A percentile compares a stretch with the other conserved stretches of the same genome.
phyloP scores from a whole-genome alignment of 2,329 filamentous ascomycete genomes.

The Fusarium nisikadoi region DNA sequence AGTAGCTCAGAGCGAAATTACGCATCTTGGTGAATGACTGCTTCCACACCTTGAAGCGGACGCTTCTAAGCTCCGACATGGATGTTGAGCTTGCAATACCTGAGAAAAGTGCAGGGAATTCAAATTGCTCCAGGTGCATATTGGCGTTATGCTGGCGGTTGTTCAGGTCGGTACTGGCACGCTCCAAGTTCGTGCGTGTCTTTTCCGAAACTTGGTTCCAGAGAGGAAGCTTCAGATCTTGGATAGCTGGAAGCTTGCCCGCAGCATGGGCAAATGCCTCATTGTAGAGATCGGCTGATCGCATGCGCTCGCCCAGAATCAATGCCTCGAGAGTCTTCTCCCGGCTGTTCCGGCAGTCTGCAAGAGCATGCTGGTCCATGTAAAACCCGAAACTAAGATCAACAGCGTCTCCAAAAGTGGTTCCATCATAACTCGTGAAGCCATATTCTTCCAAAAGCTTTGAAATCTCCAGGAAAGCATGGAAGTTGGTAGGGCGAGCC shows the following conservation, averaged over 20 bases:
- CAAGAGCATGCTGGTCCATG: conserved; percentile 79
- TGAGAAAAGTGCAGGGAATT: conserved; percentile 89
- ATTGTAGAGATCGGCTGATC: conserved; percentile 83
- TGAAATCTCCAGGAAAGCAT: conserved; percentile 65
- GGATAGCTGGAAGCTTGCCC: conserved; percentile 83
- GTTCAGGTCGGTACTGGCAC: conserved; percentile 82
- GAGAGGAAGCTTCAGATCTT: conserved; percentile 73
- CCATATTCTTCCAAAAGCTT: conserved; percentile 66
- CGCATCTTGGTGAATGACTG: conserved; percentile 78
- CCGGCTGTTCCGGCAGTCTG: conserved; percentile 81
- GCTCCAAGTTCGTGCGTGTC: conserved; percentile 83
- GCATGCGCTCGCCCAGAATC: conserved; percentile 89
- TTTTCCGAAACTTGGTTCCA: conserved; percentile 75
- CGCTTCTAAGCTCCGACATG: conserved; percentile 76
- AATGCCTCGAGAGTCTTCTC: conserved; percentile 92
- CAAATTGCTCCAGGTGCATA: conserved; percentile 82
- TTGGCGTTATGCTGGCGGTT: conserved; percentile 77
- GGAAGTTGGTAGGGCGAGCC: conserved; percentile 62
- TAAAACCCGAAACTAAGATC: conserved; percentile 77
- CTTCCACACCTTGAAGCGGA: conserved; percentile 88
- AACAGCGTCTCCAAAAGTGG: conserved; percentile 68
- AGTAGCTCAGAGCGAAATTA: conserved; percentile 75
- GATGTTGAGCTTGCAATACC: conserved; percentile 88
- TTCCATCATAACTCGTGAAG: conserved; percentile 66
- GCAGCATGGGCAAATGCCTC: conserved; percentile 93